These are phyloP conservation scores for Nigrospora sphaerica DNA, from an alignment of 2,329 filamentous ascomycete genomes.

Conservation along the genomic window DNA sequence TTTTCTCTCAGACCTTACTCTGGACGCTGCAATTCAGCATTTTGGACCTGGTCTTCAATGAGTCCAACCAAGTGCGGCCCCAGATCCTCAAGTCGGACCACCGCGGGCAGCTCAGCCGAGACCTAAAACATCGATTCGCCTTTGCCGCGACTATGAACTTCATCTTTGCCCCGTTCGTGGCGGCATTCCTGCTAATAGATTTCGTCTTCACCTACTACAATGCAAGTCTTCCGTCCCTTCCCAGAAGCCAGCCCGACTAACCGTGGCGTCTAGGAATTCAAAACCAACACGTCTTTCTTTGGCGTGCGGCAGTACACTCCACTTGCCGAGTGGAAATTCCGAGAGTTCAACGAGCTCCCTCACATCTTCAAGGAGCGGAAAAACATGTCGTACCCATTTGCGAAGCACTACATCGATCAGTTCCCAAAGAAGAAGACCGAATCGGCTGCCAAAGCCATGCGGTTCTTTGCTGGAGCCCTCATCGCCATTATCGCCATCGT, in stretches of 20 bases:
- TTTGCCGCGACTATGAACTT: conserved; percentile 84
- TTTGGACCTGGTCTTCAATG: conserved; percentile 89
- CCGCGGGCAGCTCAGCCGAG: conserved; percentile 69
- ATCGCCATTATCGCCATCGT: conserved; percentile 78
- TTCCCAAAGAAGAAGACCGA: conserved; percentile 94
- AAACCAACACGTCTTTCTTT: conserved; percentile 83
- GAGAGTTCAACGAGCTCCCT: conserved; percentile 93
- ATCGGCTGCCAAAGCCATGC: conserved; percentile 74
- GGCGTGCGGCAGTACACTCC: conserved; percentile 89
- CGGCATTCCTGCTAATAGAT: conserved; percentile 78
- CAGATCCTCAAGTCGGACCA: conserved; percentile 81
- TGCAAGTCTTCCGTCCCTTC: conserved; percentile 34
- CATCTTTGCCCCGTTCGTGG: conserved; percentile 76
- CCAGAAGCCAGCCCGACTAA: conserved; percentile 8
- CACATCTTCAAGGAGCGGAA: conserved; percentile 86
- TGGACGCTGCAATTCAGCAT: conserved; percentile 90
- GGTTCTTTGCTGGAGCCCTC: conserved; percentile 81
- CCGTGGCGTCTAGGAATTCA: conserved; percentile 66
- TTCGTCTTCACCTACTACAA: conserved; percentile 97
- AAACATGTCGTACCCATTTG: conserved; percentile 92
- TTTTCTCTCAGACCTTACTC: conserved; percentile 84
- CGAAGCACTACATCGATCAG: conserved; percentile 86
- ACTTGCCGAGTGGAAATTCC: conserved; percentile 94
- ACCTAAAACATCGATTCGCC: conserved; percentile 68
- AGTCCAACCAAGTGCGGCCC: conserved; percentile 77